Evolutionary conservation across 1,284 basidiomycete species (phyloP).

Genomic region (Moniliophthora roreri): DNA sequence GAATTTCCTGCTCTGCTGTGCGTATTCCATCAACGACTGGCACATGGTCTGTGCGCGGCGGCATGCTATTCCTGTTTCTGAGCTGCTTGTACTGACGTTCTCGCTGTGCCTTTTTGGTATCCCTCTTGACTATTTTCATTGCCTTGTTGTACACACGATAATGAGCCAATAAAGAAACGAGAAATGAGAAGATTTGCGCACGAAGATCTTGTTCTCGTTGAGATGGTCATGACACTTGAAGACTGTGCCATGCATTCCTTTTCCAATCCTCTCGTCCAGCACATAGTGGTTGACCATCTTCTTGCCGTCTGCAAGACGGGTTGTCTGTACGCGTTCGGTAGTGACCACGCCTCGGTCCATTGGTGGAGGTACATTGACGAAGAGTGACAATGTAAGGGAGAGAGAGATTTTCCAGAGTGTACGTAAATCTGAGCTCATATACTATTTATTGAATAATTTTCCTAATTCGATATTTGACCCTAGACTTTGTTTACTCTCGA

Average conservation of each 20-base stretch:
- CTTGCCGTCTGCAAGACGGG: slow-evolving; percentile 31
- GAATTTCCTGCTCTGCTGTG: slow-evolving; percentile 80
- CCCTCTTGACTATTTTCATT: slow-evolving; percentile 74
- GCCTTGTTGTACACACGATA: slow-evolving; percentile 60
- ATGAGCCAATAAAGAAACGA: neutral
- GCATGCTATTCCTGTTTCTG: slow-evolving; percentile 46
- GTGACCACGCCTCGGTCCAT: slow-evolving; percentile 49
- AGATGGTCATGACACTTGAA: slow-evolving; percentile 64
- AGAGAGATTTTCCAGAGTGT: slow-evolving; percentile 6
- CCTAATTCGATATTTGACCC: slow-evolving; percentile 13
- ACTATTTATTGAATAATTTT: neutral
- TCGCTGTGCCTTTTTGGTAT: slow-evolving; percentile 16
- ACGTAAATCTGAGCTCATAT: neutral
- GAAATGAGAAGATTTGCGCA: slow-evolving; percentile 20
- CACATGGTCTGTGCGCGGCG: slow-evolving; percentile 47
- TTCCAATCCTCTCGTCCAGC: slow-evolving; percentile 68
- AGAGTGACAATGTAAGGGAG: slow-evolving; percentile 18
- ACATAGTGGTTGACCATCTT: slow-evolving; percentile 81
- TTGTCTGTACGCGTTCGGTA: slow-evolving; percentile 51
- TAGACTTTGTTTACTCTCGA: slow-evolving; percentile 24
- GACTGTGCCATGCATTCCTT: slow-evolving; percentile 83
- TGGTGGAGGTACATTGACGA: slow-evolving; percentile 38
- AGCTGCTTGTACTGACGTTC: slow-evolving; percentile 56
- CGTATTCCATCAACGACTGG: slow-evolving; percentile 60
- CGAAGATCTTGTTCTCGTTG: slow-evolving; percentile 28